A percentile compares a stretch with the other conserved stretches of the same genome.
phyloP scores from a whole-genome alignment of 345 rosid species.

The Citrus mangshanensis region DNA sequence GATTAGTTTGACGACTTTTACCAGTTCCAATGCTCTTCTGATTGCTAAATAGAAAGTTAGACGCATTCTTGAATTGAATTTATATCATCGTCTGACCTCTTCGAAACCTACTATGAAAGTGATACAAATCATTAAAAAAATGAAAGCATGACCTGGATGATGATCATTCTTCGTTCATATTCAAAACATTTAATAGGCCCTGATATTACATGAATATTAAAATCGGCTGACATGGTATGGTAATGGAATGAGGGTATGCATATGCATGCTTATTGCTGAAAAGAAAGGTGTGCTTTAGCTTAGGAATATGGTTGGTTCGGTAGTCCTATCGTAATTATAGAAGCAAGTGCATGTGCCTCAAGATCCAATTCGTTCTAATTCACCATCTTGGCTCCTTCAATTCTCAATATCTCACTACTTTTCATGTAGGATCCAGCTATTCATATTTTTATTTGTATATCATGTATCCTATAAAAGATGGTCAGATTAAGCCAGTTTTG shows the following conservation, averaged over 20 bases:
- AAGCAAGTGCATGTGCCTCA: not conserved
- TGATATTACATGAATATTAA: too few relatives aligned
- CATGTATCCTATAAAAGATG: not conserved
- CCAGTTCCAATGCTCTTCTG: constrained; percentile 15
- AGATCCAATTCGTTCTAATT: not conserved
- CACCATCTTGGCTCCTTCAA: constrained; percentile 8
- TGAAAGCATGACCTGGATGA: not conserved
- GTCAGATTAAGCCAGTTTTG: not conserved
- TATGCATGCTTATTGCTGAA: not conserved
- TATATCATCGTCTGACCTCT: constrained; percentile 6
- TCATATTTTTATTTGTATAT: not conserved
- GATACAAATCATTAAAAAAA: not conserved
- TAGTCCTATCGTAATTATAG: not conserved
- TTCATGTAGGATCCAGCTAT: not conserved
- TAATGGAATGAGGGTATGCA: not conserved
- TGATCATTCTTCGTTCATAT: not conserved
- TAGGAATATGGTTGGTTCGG: not conserved
- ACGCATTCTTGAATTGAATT: not conserved
- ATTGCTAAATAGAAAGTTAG: constrained; percentile 16
- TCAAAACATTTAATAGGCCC: too few relatives aligned
- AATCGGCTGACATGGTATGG: not conserved
- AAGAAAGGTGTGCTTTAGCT: not conserved
- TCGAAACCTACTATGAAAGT: constrained; percentile 28
- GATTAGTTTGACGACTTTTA: constrained; percentile 11
- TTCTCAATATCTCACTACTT: not conserved